Evolutionary conservation across 2,329 filamentous ascomycete genomes (phyloP).

Genomic region (Penicillium sp.): DNA sequence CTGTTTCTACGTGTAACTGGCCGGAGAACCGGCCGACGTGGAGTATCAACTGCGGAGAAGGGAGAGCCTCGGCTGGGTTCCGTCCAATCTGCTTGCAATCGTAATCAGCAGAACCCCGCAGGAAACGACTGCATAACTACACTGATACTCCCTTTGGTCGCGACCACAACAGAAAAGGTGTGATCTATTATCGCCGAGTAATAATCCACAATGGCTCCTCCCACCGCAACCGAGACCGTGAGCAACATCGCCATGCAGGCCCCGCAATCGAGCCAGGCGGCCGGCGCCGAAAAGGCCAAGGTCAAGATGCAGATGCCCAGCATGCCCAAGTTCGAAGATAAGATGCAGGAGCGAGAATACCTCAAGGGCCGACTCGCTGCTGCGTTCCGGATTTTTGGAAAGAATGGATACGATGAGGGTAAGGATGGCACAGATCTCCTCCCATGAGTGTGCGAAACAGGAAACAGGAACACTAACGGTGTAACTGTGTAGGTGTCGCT

Average conservation of each 20-base stretch:
- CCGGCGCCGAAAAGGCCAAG: slow-evolving; percentile 28
- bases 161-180: neutral
- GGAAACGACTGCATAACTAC: neutral
- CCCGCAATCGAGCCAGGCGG: slow-evolving; percentile 26
- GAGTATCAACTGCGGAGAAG: neutral
- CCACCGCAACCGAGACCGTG: slow-evolving; percentile 29
- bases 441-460: neutral
- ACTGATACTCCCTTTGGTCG: neutral
- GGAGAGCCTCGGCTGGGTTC: neutral
- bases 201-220: slow-evolving; percentile 29
- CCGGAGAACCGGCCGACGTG: slow-evolving; percentile 1
- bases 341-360: slow-evolving; percentile 52
- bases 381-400: slow-evolving; percentile 61
- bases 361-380: slow-evolving; percentile 58
- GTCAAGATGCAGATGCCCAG: slow-evolving; percentile 36
- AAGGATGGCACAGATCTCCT: neutral
- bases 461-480: neutral
- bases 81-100: neutral
- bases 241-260: slow-evolving; percentile 16
- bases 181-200: neutral
- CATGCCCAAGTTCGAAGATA: slow-evolving; percentile 44
- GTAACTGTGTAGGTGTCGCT: slow-evolving; percentile 51
- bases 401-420: slow-evolving; percentile 58
- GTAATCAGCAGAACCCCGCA: slow-evolving; percentile 1
- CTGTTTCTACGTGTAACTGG: neutral